Percentiles rank a stretch among this genome's conserved stretches.
Conservation (phyloP, 1,139 yeast genomes). For the Candida anutae region DNA sequence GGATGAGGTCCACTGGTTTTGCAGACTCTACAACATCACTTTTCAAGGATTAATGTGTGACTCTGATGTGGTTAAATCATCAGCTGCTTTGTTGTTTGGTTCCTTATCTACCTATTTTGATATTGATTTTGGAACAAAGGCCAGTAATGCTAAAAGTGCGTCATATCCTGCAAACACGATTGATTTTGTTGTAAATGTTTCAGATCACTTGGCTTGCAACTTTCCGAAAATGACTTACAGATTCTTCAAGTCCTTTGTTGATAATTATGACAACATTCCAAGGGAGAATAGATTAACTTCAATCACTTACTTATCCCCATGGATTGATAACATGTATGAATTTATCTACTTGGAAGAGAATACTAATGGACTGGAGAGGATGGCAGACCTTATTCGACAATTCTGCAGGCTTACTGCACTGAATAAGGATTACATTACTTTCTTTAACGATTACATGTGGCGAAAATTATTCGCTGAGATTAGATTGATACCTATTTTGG, state of each 20-base stretch:
- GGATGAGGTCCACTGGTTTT: slow-evolving; percentile 36
- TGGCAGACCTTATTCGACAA: slow-evolving; percentile 55
- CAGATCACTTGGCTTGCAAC: slow-evolving; percentile 47
- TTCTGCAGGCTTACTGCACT: slow-evolving; percentile 56
- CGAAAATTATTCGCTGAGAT: slow-evolving; percentile 56
- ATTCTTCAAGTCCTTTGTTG: slow-evolving; percentile 55
- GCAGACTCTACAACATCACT: slow-evolving; percentile 56
- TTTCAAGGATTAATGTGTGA: slow-evolving; percentile 61
- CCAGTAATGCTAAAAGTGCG: slow-evolving; percentile 51
- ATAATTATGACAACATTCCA: slow-evolving; percentile 42
- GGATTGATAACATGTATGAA: slow-evolving; percentile 66
- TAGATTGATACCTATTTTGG: slow-evolving; percentile 46
- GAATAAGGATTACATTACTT: slow-evolving; percentile 30
- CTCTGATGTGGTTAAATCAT: slow-evolving; percentile 50
- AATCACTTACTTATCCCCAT: slow-evolving; percentile 57
- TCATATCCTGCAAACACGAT: slow-evolving; percentile 70
- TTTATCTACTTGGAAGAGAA: slow-evolving; percentile 48
- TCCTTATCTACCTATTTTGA: slow-evolving; percentile 55
- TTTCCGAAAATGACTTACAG: slow-evolving; percentile 59
- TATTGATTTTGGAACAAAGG: slow-evolving; percentile 52
- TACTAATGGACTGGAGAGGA: slow-evolving; percentile 51
- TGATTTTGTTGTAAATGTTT: slow-evolving; percentile 53
- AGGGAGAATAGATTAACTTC: slow-evolving; percentile 28
- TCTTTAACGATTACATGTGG: slow-evolving; percentile 57
- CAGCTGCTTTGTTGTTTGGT: slow-evolving; percentile 60